Evolutionary conservation across 805 yeast species (phyloP).

Genomic region (Schwanniomyces sp.): DNA sequence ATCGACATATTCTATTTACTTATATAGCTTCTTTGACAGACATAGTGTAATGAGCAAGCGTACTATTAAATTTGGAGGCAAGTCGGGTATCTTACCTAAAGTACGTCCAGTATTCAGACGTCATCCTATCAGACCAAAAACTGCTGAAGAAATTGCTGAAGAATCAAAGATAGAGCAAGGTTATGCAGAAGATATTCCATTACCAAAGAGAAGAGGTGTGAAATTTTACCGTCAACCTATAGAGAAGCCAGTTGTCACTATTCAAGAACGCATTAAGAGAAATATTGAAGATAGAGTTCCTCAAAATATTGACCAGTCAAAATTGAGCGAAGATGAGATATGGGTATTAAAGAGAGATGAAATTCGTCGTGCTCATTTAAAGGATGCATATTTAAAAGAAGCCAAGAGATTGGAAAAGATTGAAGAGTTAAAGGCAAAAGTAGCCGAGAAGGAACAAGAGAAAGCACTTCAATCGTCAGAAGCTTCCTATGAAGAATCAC

Average conservation of each 20-base stretch:
- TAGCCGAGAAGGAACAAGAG: conserved; percentile 20
- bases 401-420: conserved; percentile 46
- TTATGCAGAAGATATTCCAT: conserved; percentile 68
- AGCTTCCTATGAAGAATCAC: conserved; percentile 39
- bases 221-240: conserved; percentile 52
- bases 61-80: conserved; percentile 53
- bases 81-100: conserved; percentile 80
- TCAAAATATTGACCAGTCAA: conserved; percentile 27
- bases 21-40: neutral
- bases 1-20: neutral
- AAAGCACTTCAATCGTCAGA: conserved; percentile 25
- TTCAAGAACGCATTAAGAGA: conserved; percentile 55
- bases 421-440: conserved; percentile 25
- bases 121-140: conserved; percentile 56
- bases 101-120: conserved; percentile 71
- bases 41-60: conserved; percentile 46
- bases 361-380: conserved; percentile 70
- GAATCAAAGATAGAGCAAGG: conserved; percentile 53
- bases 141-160: conserved; percentile 40
- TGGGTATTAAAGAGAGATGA: conserved; percentile 56
- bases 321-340: conserved; percentile 33
- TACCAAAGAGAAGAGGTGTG: conserved; percentile 56
- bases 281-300: conserved; percentile 50
- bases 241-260: conserved; percentile 54
- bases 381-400: conserved; percentile 59